A percentile compares a stretch with the other conserved stretches of the same genome.
phyloP scores from a whole-genome alignment of 2,329 filamentous ascomycete genomes.

The Cadophora sp. region DNA sequence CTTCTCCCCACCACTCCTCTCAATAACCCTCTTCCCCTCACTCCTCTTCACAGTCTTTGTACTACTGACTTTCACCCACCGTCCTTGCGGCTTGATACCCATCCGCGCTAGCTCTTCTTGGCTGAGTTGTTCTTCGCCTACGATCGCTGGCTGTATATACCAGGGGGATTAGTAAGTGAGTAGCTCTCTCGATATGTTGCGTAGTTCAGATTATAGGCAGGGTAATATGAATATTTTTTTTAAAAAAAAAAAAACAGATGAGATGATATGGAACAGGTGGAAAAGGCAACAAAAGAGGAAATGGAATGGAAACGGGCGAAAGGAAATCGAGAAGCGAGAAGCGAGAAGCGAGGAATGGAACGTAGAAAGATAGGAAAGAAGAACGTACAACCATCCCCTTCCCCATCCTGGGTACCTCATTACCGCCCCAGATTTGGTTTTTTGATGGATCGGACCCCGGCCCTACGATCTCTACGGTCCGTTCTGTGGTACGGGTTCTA shows the following conservation, averaged over 20 bases:
- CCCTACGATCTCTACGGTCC: neutral
- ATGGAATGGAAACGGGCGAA: too few relatives aligned
- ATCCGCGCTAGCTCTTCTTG: slow-evolving; percentile 1
- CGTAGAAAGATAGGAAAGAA: too few relatives aligned
- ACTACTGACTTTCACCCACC: neutral
- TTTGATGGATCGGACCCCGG: neutral
- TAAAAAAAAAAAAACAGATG: too few relatives aligned
- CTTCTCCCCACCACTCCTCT: neutral
- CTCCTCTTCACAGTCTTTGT: neutral
- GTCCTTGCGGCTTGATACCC: neutral
- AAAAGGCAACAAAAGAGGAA: too few relatives aligned
- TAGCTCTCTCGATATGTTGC: too few relatives aligned
- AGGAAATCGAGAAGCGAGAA: too few relatives aligned
- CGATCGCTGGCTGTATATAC: neutral
- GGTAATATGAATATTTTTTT: too few relatives aligned
- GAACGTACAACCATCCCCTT: neutral
- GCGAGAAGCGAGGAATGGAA: too few relatives aligned
- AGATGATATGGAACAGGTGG: too few relatives aligned
- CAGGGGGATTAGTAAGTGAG: too few relatives aligned
- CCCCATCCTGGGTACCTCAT: neutral
- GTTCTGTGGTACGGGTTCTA: neutral
- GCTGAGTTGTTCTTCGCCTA: neutral
- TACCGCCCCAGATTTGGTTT: neutral
- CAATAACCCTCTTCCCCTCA: neutral
- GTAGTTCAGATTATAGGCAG: too few relatives aligned